Conservation (phyloP, 495 filamentous ascomycete genomes). For the Letharia lupina region DNA sequence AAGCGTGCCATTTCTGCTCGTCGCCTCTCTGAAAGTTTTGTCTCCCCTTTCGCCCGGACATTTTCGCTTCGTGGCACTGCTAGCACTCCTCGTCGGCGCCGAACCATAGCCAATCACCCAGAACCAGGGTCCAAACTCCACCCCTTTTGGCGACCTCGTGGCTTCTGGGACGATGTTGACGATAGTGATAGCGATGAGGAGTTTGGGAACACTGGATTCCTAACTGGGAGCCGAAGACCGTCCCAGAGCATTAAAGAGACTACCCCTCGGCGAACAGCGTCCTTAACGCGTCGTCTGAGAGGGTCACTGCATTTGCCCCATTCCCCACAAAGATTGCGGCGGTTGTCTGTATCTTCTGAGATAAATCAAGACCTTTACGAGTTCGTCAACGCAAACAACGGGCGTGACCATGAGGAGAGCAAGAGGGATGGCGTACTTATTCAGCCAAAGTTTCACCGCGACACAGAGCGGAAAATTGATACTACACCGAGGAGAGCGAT, state of each 20-base stretch:
- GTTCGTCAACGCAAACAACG: conserved; percentile 29
- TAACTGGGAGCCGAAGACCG: conserved; percentile 33
- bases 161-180: conserved; percentile 59
- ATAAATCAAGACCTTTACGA: conserved; percentile 14
- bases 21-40: conserved; percentile 44
- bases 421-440: conserved; percentile 24
- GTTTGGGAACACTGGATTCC: conserved; percentile 26
- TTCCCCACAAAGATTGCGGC: conserved; percentile 28
- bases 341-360: conserved; percentile 2
- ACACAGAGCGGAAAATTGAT: neutral
- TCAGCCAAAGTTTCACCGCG: neutral
- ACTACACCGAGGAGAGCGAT: neutral
- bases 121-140: conserved; percentile 50
- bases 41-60: conserved; percentile 34
- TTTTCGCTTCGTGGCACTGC: conserved; percentile 35
- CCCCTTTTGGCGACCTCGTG: conserved; percentile 72
- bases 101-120: conserved; percentile 36
- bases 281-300: conserved; percentile 30
- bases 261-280: conserved; percentile 13
- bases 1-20: conserved; percentile 51
- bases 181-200: conserved; percentile 40
- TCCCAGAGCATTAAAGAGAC: conserved; percentile 14
- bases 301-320: conserved; percentile 43
- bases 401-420: conserved; percentile 28
- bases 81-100: conserved; percentile 34